Evolutionary conservation across 1,284 basidiomycete genomes (phyloP), one percentile per base, ranked within the genome.

Genomic region (Entoloma clypeatum): DNA sequence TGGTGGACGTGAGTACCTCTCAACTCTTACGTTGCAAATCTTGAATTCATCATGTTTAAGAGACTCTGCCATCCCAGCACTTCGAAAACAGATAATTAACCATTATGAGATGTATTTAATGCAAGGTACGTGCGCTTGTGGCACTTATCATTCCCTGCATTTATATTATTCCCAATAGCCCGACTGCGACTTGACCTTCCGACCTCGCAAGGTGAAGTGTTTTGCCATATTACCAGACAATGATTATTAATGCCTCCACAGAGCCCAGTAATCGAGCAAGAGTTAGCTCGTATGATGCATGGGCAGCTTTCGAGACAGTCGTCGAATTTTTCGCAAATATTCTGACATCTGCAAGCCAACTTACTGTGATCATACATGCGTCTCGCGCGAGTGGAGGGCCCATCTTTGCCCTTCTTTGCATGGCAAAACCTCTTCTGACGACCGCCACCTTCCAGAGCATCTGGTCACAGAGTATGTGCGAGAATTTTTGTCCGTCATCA

Each of bases 301-400:
- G 59, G 60, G 10, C 38, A 0, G 51, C 58, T 3, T 53, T 62
- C 14, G 49, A 54, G 2, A 18, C 37, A 2, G 36, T 60, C 5
- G 36, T 59, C 4, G 31, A 37, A 2, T 52, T 61, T n/a, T 19
- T 48, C 10, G 52, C 44, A 3, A 41, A 50, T 18, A 26, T 48
- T 3, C 25, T 60, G 7, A 47, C 45, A 5, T 49, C 43, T 9
- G 30, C 39, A 1, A 61, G 56, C 24, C 56, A 63, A 39, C 41
- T 61, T 3, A 37, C 46, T 5, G 47, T 62, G 9, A 60, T 63
- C 8, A 30, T 52, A 9, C 51, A 59, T 29, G 30, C 52, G 2
- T 56, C 60, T 4, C 51, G 55, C 5, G 50, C 54, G 6, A 53
- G 50, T 25, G 60, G 60, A 5, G 61, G 61, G 3, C 52, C 54